phyloP scores from a whole-genome alignment of 2,329 filamentous ascomycete genomes.

The Ceratocystis cubensis region DNA sequence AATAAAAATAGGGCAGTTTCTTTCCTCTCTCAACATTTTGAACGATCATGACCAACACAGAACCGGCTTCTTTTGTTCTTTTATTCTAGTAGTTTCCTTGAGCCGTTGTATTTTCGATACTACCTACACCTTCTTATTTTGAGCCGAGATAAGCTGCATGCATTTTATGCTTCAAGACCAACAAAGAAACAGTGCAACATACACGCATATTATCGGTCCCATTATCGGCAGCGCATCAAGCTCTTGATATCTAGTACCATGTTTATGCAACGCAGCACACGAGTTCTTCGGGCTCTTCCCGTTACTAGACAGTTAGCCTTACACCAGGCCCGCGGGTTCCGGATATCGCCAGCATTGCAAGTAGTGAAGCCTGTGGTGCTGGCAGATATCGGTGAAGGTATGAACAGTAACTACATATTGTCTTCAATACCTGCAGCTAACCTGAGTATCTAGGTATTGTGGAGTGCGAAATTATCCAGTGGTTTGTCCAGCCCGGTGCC shows the following conservation, averaged over 20 bases:
- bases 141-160: background rate
- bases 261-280: constrained; percentile 43
- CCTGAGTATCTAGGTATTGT: constrained; percentile 58
- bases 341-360: constrained; percentile 31
- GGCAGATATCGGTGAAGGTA: constrained; percentile 78
- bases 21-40: background rate
- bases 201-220: background rate
- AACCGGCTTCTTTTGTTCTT: background rate
- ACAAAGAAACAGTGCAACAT: background rate
- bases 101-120: background rate
- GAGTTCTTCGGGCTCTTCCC: constrained; percentile 31
- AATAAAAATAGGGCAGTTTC: background rate
- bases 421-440: background rate
- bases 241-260: constrained; percentile 28
- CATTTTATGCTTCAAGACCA: background rate
- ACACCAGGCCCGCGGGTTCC: background rate
- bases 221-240: background rate
- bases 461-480: constrained; percentile 97
- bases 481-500: constrained; percentile 94
- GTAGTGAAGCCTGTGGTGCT: constrained; percentile 68
- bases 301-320: background rate
- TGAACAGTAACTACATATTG: constrained; percentile 22
- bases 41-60: constrained; percentile 1
- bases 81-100: background rate
- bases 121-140: background rate